These are phyloP conservation scores for Hymenoscyphus linearis DNA, from an alignment of 2,329 filamentous ascomycete genomes.

Conservation along the genomic window DNA sequence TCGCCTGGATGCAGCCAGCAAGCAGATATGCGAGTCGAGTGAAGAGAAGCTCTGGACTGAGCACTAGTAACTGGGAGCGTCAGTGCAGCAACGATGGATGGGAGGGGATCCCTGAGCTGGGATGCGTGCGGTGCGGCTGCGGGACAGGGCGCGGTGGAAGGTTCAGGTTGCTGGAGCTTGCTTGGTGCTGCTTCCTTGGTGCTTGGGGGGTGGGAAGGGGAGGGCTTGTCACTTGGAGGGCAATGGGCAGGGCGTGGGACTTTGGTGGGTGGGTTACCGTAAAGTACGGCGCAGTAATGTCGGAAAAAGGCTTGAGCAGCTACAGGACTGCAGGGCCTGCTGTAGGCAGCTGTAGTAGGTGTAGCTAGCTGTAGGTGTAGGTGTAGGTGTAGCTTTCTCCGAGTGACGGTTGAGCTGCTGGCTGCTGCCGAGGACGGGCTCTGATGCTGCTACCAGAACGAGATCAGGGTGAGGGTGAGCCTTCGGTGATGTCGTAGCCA, in stretches of 20 bases:
- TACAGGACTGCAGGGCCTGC: neutral
- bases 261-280: neutral
- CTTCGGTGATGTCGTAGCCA: neutral
- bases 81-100: neutral
- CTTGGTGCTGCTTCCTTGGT: neutral
- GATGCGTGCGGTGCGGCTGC: neutral
- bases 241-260: neutral
- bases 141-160: neutral
- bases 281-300: neutral
- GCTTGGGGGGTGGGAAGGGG: no score
- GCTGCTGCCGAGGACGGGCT: neutral
- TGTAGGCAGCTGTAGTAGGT: neutral
- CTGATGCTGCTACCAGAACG: neutral
- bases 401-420: neutral
- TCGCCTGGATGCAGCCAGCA: slow-evolving; percentile 11
- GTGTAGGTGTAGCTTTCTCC: no score
- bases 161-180: neutral
- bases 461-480: neutral
- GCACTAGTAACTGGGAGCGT: neutral
- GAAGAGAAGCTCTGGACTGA: neutral
- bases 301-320: neutral
- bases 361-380: no score
- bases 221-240: no score
- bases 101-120: neutral
- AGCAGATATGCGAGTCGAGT: slow-evolving; percentile 13